Evolutionary conservation across 345 rosid genomes (phyloP).

Genomic region (Abelmoschus esculentus): DNA sequence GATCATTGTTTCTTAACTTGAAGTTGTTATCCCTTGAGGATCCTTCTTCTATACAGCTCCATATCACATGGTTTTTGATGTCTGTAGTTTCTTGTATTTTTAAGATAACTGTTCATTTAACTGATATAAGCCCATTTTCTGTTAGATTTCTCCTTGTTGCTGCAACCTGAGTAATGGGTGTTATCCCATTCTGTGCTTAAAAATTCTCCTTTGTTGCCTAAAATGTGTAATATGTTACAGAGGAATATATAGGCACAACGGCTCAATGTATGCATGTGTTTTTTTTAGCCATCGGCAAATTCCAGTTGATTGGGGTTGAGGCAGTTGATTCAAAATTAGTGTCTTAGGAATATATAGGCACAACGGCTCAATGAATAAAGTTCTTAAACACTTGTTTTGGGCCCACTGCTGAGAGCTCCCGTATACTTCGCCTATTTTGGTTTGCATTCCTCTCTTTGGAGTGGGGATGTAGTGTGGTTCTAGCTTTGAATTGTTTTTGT

Average conservation of each 20-base stretch:
- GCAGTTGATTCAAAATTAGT: background rate
- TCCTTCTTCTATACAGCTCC: background rate
- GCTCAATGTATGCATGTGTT: background rate
- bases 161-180: too few species aligned
- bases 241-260: background rate
- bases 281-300: background rate
- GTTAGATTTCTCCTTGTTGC: too few species aligned
- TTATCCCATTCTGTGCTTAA: too few species aligned
- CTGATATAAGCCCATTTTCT: too few species aligned
- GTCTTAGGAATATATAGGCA: background rate
- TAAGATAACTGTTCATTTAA: too few species aligned
- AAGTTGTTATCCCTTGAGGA: background rate
- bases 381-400: background rate
- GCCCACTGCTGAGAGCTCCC: background rate
- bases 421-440: background rate
- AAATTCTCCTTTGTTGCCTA: too few species aligned
- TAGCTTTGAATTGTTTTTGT: background rate
- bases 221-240: too few species aligned
- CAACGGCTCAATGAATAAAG: background rate
- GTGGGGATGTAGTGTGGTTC: background rate
- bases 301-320: constrained; percentile 1
- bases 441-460: background rate
- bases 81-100: background rate
- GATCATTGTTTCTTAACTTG: background rate
- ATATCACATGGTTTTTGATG: background rate